Base-by-base conservation (phyloP, 805 yeast species). In the Lachancea meyersii region DNA sequence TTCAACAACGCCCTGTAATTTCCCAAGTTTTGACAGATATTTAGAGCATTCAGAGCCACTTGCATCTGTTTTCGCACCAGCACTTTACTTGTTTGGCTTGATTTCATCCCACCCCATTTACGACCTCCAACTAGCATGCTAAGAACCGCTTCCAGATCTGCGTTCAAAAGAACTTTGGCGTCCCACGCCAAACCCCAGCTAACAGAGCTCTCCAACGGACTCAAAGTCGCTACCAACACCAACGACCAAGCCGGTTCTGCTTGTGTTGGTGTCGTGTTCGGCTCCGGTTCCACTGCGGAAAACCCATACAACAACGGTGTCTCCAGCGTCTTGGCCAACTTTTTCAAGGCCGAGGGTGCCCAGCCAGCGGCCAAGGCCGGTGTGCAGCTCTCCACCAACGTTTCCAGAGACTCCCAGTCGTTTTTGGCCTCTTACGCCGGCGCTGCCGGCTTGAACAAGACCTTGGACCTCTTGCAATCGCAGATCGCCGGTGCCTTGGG, bases 221-320 rank as follows among this genome's bases (percentile, higher is more conserved):
- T 83, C 48, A 77, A 84, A 47, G 75, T 85, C 51, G 87, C 87
- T 48, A 71, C 86, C 39, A 85, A 81, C 65, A 54, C 73, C 52
- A 74, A 79, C 67, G 74, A 82, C 32, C 54, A 65, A 43, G 46
- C 61, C 13, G 36, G 45, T 45, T 60, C 80, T 30, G 70, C 86
- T 38, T 72, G 86, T 28, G 71, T 82, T 52, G 91, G 93, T 65
- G 65, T 82, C 45, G 84, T 73, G 63, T 69, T 73, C 60, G 83
- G 82, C 52, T 84, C 88, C 40, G 95, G 95, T 63, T 79, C 91
- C 38, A 72, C 88, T 63, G 65, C 83, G 41, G 95, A 85, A 66
- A 83, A 81, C 67, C 72, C 86, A 34, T 83, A 79, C 76, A 82
- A 80, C 71, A 84, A 85, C 54, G 95, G 95, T 76, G 78, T 81